Evolutionary conservation across 441 rosid genomes (phyloP).

Genomic region (Oxalis stricta): DNA sequence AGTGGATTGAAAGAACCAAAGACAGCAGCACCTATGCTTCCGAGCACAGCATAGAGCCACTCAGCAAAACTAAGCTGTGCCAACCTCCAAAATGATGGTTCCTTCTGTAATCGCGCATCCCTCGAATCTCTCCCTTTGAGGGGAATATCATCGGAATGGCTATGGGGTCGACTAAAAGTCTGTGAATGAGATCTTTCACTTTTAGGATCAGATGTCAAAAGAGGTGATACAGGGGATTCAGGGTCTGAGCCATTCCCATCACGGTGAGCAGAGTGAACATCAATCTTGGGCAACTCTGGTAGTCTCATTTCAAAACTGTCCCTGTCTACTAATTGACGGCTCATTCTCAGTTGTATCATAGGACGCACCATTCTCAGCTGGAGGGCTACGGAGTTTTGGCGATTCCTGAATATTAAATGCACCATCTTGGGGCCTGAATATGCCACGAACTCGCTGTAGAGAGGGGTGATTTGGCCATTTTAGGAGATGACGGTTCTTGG

Average conservation of each 20-base stretch:
- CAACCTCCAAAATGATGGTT: conserved; percentile 88
- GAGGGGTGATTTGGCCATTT: conserved; percentile 83
- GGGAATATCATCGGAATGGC: conserved; percentile 51
- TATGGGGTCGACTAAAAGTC: conserved; percentile 82
- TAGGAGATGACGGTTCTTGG: conserved; percentile 87
- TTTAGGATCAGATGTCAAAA: conserved; percentile 92
- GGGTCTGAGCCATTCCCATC: conserved; percentile 75
- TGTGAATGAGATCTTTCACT: conserved; percentile 97
- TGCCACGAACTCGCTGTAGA: conserved; percentile 71
- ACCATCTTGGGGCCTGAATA: conserved; percentile 44
- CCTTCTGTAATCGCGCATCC: conserved; percentile 35
- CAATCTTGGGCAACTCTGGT: conserved; percentile 86
- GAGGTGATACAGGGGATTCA: conserved; percentile 95
- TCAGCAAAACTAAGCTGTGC: conserved; percentile 90
- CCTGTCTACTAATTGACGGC: conserved; percentile 72
- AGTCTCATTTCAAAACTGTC: conserved; percentile 91
- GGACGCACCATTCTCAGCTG: conserved; percentile 55
- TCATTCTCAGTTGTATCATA: conserved; percentile 56
- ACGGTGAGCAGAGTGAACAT: conserved; percentile 51
- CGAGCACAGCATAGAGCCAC: conserved; percentile 96
- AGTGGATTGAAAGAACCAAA: conserved; percentile 98
- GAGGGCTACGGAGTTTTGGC: conserved; percentile 57
- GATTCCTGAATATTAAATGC: conserved; percentile 50
- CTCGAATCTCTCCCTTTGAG: conserved; percentile 33
- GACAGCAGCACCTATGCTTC: conserved; percentile 92